Evolutionary conservation across 2,329 filamentous ascomycete genomes (phyloP).

Genomic region (Microcyclospora pomicola): DNA sequence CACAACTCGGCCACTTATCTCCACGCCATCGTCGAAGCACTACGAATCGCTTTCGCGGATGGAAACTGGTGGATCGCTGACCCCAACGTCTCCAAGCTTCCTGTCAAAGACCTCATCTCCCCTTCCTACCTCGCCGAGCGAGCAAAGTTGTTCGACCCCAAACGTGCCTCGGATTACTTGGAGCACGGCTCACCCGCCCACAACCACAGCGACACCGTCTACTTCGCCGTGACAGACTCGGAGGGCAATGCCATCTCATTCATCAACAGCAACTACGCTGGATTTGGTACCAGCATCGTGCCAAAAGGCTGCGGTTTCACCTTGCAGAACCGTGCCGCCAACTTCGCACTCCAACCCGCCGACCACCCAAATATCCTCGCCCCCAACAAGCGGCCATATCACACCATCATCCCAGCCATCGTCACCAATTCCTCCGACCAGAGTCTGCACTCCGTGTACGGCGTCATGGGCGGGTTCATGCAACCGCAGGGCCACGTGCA

Average conservation of each 20-base stretch:
- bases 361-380: conserved; percentile 68
- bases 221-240: conserved; percentile 72
- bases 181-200: conserved; percentile 73
- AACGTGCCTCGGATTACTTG: conserved; percentile 38
- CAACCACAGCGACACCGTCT: conserved; percentile 81
- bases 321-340: conserved; percentile 81
- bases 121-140: conserved; percentile 62
- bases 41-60: conserved; percentile 83
- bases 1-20: conserved; percentile 66
- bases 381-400: conserved; percentile 80
- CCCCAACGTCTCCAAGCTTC: conserved; percentile 57
- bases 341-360: conserved; percentile 55
- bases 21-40: conserved; percentile 74
- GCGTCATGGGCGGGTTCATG: conserved; percentile 98
- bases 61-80: conserved; percentile 84
- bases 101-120: conserved; percentile 55
- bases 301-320: conserved; percentile 81
- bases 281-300: conserved; percentile 78
- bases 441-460: conserved; percentile 71
- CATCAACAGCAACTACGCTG: conserved; percentile 89
- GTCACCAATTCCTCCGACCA: conserved; percentile 64
- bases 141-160: conserved; percentile 45
- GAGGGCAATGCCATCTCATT: conserved; percentile 86
- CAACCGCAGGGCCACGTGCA: conserved; percentile 95
- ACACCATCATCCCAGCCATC: conserved; percentile 92